Base-by-base conservation (phyloP, 352 stramenopile genomes). In the Phytophthora niederhauseri region DNA sequence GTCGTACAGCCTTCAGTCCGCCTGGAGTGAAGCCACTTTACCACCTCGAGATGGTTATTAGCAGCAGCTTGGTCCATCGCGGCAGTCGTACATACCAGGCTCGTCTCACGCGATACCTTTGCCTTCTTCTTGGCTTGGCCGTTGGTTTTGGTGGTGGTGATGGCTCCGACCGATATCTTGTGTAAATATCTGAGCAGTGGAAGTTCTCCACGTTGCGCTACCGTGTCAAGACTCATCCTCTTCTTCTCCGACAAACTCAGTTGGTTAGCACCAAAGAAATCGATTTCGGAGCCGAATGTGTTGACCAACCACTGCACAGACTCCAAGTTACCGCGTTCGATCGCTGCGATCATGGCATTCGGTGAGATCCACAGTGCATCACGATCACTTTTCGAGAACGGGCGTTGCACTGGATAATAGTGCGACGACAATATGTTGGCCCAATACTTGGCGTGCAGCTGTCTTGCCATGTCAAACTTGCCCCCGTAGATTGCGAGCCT, bases 161-260 rank as follows among this genome's bases (percentile, higher is more conserved):
- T 57, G 9, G 43, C 19, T n/a, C 15, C n/a, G 9, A 17, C 31
- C 8, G 30, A 45, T 19, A 57, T 45, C 1, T 45, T 22, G 52
- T 58, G 52, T 8, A 58, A 48, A 28, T 30, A 58, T n/a, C 30
- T 58, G 28, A 58, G n/a, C 30, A 58, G 9, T 12, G 52, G 17
- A 30, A 58, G 52, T 12, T 46, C 17, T 30, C 52, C 30, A 9
- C 52, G 52, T 31, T 3, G 8, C 5, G 30, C 28, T 4, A 15
- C 30, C 12, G 50, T 41, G 14, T 56, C 50, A 24, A 56, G 11
- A 22, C 12, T 56, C 2, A 56, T 8, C 6, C 3, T 24, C 14
- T 56, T 26, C 24, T 5, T 8, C 6, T 41, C 12, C 24, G 12
- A 41, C 14, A 38, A 36, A 7, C 17, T 7, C 3, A 46, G 38